A percentile compares a stretch with the other conserved stretches of the same genome.
phyloP scores from a whole-genome alignment of 768 basidiomycete genomes.

The Rhodotorula babjevae region DNA sequence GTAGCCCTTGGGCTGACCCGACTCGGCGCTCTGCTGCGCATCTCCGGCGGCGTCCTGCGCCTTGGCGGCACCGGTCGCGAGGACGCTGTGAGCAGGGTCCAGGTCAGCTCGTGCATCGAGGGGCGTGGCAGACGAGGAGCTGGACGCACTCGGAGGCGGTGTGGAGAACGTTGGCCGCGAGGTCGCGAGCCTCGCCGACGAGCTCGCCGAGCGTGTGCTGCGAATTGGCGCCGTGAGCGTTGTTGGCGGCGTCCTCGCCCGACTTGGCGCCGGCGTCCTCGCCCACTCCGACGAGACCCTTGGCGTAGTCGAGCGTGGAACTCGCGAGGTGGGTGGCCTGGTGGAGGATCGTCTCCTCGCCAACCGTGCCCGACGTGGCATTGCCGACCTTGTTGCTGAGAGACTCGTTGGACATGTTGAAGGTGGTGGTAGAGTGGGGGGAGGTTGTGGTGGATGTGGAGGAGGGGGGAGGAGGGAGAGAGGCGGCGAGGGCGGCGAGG shows the following conservation, averaged over 20 bases:
- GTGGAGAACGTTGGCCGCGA: conserved; percentile 21
- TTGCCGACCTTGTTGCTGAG: conserved; percentile 17
- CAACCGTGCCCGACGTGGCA: conserved; percentile 16
- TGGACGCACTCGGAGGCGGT: conserved; percentile 15
- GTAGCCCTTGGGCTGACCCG: conserved; percentile 23
- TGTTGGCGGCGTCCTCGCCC: background rate
- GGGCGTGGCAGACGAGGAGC: background rate
- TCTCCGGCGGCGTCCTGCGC: conserved; percentile 28
- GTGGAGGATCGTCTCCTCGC: conserved; percentile 20
- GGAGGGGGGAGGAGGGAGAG: background rate
- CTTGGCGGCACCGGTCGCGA: conserved; percentile 23
- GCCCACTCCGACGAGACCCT: conserved; percentile 16
- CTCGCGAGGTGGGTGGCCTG: conserved; percentile 13
- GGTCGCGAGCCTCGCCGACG: conserved; percentile 22
- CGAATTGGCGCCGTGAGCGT: conserved; percentile 3
- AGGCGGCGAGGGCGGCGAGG: background rate
- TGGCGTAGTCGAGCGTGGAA: conserved; percentile 27
- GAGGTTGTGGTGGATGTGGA: background rate
- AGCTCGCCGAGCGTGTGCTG: conserved; percentile 21
- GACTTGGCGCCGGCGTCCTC: conserved; percentile 17
- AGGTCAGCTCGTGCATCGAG: background rate
- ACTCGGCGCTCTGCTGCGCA: conserved; percentile 21
- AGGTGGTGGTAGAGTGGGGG: background rate
- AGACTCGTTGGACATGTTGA: conserved; percentile 16
- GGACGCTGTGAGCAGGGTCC: background rate